Evolutionary conservation across 352 stramenopile species (phyloP).

Genomic region (Globisporangium paddicum): DNA sequence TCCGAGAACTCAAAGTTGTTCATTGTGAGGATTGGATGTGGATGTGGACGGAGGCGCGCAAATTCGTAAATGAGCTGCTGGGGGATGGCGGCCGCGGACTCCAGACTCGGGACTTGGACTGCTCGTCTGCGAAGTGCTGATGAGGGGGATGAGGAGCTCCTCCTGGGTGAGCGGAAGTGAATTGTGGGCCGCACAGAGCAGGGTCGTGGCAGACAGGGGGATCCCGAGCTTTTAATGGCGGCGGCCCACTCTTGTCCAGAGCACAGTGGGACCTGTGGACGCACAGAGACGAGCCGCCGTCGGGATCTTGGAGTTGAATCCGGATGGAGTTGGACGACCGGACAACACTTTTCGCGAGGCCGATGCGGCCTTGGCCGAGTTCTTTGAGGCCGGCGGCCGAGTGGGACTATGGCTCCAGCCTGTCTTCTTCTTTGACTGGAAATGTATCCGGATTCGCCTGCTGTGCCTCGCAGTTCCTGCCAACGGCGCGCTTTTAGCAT

Average conservation of each 20-base stretch:
- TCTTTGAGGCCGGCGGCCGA: neutral
- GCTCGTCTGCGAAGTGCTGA: neutral
- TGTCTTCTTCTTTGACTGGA: neutral
- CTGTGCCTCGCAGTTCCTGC: too few species aligned
- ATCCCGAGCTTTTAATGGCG: neutral
- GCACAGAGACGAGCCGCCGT: neutral
- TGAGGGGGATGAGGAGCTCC: constrained; percentile 4
- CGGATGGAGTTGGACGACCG: neutral
- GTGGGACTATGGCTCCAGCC: neutral
- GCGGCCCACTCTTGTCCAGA: constrained; percentile 2
- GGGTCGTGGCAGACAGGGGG: neutral
- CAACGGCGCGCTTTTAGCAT: too few species aligned
- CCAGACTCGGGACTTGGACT: too few species aligned
- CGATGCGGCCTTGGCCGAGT: neutral
- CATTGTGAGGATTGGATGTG: constrained; percentile 15
- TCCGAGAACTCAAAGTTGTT: constrained; percentile 24
- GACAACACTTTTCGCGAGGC: neutral
- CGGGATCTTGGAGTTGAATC: constrained; percentile 11
- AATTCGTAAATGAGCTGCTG: constrained; percentile 25
- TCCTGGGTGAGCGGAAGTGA: constrained; percentile 2
- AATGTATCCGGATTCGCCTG: neutral
- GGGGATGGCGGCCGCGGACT: too few species aligned
- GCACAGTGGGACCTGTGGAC: neutral
- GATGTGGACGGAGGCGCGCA: constrained; percentile 1
- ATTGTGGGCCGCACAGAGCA: neutral